Evolutionary conservation across 2,329 filamentous ascomycete species (phyloP).

Genomic region (Neoscytalidium dimidiatum): DNA sequence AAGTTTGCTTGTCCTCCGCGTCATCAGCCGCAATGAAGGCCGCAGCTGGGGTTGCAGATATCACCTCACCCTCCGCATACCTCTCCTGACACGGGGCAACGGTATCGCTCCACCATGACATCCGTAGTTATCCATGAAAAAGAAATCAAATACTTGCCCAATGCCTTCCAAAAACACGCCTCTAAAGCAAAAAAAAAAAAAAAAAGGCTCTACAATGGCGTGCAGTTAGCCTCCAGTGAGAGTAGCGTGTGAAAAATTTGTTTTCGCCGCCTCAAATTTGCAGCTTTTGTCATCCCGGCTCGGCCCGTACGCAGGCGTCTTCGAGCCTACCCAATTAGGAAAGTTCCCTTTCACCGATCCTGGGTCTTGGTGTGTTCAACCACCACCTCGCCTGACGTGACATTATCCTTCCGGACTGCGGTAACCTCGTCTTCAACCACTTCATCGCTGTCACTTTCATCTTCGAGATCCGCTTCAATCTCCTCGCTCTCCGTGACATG

Average conservation of each 20-base stretch:
- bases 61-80: constrained; percentile 2
- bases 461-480: constrained; percentile 47
- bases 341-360: constrained; percentile 20
- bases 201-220: neutral
- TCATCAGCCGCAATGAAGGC: neutral
- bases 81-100: constrained; percentile 4
- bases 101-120: neutral
- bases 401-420: constrained; percentile 29
- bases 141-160: neutral
- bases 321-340: constrained; percentile 3
- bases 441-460: constrained; percentile 38
- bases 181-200: neutral
- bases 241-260: neutral
- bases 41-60: neutral
- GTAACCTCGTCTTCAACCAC: constrained; percentile 33
- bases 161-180: neutral
- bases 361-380: constrained; percentile 27
- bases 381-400: constrained; percentile 30
- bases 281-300: constrained; percentile 13
- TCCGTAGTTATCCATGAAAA: neutral
- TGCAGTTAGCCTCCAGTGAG: neutral
- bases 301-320: constrained; percentile 6
- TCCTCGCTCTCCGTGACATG: constrained; percentile 51
- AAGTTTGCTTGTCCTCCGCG: neutral
- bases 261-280: neutral